Evolutionary conservation across 345 rosid genomes (phyloP), one percentile per base, ranked within the genome.

Genomic region (Gossypium turneri): DNA sequence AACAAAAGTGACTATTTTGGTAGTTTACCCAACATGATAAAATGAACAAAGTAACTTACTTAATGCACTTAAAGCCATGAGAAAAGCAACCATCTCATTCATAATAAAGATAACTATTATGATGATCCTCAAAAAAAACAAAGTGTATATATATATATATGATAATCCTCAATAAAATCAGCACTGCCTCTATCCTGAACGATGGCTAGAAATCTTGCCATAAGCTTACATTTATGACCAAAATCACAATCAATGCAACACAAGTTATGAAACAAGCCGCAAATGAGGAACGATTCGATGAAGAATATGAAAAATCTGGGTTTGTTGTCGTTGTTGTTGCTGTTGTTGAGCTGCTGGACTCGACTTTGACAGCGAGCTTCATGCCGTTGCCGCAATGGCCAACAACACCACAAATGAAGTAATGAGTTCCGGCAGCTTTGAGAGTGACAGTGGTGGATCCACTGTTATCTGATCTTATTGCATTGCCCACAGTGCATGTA

Each of bases 361-460:
- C 82, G 43, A 87, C 94, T 10, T 74, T 78, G 77, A 89, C 89
- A 1, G 97, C 79, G n/a, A 91, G 87, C 83, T 91, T 90, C 97
- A 89, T 88, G 78, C 94, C 97, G 15, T 78, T 75, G 41, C 71
- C 67, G 62, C 98, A 94, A 55, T 94, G 97, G 17, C 97, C 90
- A 4, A 63, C 38, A 1, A 67, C 83, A 2, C 83, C 88, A 41
- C 98, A 92, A 1, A 92, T 88, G 85, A 87, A 94, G 85, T 91
- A 88, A 75, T 81, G 94, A 45, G 92, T 75, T 17, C 97, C 98
- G 4, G 92, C 79, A 27, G 88, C 86, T 81, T 92, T 94, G 19
- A 94, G 91, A 69, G 88, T 63, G 52, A 94, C 80, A 67, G 86
- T 87, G 84, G 97, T 91, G 74, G 92, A 76, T 15, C 98, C 97